phyloP scores from a whole-genome alignment of 768 basidiomycete genomes.

The Cystofilobasidium macerans region DNA sequence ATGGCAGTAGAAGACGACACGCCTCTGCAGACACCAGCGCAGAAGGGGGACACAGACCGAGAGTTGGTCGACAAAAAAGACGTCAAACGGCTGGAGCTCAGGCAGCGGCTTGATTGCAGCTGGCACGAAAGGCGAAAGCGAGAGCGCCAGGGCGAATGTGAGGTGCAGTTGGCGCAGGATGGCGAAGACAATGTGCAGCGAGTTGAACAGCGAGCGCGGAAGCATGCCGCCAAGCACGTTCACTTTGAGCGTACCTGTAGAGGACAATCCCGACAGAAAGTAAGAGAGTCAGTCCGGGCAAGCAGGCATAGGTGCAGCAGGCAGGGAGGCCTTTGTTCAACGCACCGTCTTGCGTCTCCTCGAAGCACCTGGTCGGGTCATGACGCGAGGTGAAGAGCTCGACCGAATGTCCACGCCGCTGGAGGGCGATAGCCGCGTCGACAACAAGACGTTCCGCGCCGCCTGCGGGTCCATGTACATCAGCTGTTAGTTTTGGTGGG shows the following conservation, averaged over 20 bases:
- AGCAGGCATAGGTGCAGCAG: background rate
- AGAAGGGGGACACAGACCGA: conserved; percentile 83
- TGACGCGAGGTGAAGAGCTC: conserved; percentile 90
- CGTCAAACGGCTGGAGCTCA: conserved; percentile 44
- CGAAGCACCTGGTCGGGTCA: conserved; percentile 75
- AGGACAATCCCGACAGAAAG: background rate
- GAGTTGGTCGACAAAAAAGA: conserved; percentile 90
- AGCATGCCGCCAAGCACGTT: conserved; percentile 58
- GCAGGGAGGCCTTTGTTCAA: background rate
- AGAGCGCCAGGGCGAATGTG: conserved; percentile 51
- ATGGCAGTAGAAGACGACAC: conserved; percentile 94
- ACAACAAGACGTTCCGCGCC: conserved; percentile 92
- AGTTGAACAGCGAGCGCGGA: conserved; percentile 66
- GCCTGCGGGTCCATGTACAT: conserved; percentile 44
- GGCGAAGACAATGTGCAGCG: conserved; percentile 78
- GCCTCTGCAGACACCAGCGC: conserved; percentile 52
- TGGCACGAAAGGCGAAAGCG: conserved; percentile 29
- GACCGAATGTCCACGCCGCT: conserved; percentile 69
- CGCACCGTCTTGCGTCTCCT: conserved; percentile 82
- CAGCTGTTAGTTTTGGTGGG: too few species aligned
- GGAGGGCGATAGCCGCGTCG: conserved; percentile 82
- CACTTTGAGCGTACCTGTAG: conserved; percentile 64
- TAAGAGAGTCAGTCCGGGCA: background rate
- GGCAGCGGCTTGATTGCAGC: conserved; percentile 4
- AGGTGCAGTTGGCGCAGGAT: conserved; percentile 82